These are phyloP conservation scores for Pseudopithomyces chartarum DNA, from an alignment of 2,329 filamentous ascomycete genomes.

Conservation along the genomic window DNA sequence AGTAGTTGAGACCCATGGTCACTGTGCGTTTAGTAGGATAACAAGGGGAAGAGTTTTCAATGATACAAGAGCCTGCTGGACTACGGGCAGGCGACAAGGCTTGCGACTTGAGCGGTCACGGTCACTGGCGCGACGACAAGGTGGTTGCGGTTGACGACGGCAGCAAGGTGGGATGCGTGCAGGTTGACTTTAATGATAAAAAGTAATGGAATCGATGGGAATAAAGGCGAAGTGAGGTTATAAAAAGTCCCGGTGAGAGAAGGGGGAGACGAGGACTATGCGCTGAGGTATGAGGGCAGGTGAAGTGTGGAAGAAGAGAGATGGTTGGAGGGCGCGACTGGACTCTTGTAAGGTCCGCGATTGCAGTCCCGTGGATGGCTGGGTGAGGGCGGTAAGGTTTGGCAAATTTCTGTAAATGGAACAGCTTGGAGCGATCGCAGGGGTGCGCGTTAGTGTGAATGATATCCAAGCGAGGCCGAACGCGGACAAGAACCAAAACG, in stretches of 20 bases:
- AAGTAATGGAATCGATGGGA: constrained; percentile 18
- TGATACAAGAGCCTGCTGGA: constrained; percentile 41
- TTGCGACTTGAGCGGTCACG: constrained; percentile 29
- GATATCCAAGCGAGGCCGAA: constrained; percentile 13
- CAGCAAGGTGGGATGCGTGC: constrained; percentile 23
- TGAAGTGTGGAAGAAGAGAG: constrained; percentile 42
- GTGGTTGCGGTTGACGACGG: constrained; percentile 17
- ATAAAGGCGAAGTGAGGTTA: constrained; percentile 21
- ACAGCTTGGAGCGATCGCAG: constrained; percentile 20
- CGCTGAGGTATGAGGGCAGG: constrained; percentile 29
- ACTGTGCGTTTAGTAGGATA: constrained; percentile 49
- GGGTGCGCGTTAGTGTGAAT: constrained; percentile 23
- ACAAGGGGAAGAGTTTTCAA: constrained; percentile 28
- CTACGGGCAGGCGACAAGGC: constrained; percentile 33
- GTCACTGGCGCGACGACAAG: constrained; percentile 33
- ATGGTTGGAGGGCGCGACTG: constrained; percentile 38
- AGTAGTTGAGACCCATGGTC: constrained; percentile 52
- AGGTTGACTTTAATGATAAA: constrained; percentile 12
- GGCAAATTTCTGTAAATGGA: constrained; percentile 29
- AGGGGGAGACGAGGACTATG: constrained; percentile 21
- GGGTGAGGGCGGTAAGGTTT: constrained; percentile 26
- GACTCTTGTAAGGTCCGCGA: constrained; percentile 43
- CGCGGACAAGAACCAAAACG: constrained; percentile 13
- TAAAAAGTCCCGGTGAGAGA: constrained; percentile 13
- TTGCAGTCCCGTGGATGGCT: constrained; percentile 40